Percentiles rank a stretch among this genome's conserved stretches.
phyloP scores from a whole-genome alignment of 2,329 filamentous ascomycete genomes.

The Neonectria coccinea region DNA sequence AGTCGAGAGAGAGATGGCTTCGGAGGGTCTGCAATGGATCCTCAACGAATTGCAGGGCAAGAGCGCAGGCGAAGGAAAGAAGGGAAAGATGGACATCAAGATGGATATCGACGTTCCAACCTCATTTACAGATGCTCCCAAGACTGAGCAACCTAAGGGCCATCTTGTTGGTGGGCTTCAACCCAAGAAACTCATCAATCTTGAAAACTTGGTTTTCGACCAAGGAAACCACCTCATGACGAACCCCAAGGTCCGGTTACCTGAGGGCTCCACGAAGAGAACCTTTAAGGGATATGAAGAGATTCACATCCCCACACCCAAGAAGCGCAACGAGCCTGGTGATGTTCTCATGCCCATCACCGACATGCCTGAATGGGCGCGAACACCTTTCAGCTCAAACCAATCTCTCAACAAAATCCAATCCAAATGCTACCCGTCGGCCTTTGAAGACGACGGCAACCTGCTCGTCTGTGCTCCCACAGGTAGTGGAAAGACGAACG shows the following conservation, averaged over 20 bases:
- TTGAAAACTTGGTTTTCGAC: slow-evolving; percentile 96
- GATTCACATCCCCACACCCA: slow-evolving; percentile 94
- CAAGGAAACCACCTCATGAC: slow-evolving; percentile 99
- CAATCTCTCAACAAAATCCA: slow-evolving; percentile 95
- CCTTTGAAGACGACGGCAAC: slow-evolving; percentile 94
- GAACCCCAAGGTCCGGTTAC: slow-evolving; percentile 94
- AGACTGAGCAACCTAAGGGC: slow-evolving; percentile 71
- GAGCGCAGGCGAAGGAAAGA: slow-evolving; percentile 68
- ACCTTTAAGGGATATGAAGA: slow-evolving; percentile 99
- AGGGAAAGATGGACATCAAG: slow-evolving; percentile 85
- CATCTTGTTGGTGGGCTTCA: slow-evolving; percentile 84
- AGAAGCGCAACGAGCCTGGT: slow-evolving; percentile 83
- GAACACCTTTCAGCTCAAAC: slow-evolving; percentile 84
- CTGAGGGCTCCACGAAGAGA: slow-evolving; percentile 93
- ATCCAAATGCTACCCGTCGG: slow-evolving; percentile 89
- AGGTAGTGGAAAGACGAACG: slow-evolving; percentile 97
- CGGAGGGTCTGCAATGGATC: slow-evolving; percentile 86
- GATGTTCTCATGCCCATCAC: slow-evolving; percentile 86
- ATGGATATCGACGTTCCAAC: slow-evolving; percentile 89
- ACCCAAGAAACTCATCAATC: slow-evolving; percentile 87
- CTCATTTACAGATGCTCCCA: slow-evolving; percentile 63
- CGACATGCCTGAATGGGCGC: slow-evolving; percentile 93
- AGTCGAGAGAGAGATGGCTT: slow-evolving; percentile 91
- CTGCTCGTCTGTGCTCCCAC: slow-evolving; percentile 98
- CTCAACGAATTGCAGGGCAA: slow-evolving; percentile 89